These are phyloP conservation scores for Amesomyces nigricolor DNA, from an alignment of 2,329 filamentous ascomycete species.

Conservation along the genomic window DNA sequence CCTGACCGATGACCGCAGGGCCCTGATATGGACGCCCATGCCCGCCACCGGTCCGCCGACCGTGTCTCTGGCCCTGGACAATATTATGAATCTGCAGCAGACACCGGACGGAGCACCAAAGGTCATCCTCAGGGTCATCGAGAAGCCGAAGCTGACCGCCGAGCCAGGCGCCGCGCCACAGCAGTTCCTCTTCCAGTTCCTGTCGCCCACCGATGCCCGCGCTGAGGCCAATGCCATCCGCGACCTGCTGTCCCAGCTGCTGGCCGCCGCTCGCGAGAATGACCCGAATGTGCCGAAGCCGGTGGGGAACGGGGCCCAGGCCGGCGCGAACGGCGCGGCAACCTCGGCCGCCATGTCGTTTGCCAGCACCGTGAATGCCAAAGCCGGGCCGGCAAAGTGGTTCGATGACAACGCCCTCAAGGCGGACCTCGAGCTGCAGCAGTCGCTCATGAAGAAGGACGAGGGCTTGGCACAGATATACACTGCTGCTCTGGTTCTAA, in stretches of 20 bases:
- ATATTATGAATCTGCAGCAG: constrained; percentile 91
- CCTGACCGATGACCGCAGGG: constrained; percentile 65
- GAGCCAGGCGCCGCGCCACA: constrained; percentile 43
- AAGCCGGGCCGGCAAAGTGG: constrained; percentile 52
- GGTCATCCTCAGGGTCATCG: constrained; percentile 90
- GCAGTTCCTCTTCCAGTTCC: constrained; percentile 84
- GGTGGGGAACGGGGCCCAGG: constrained; percentile 28
- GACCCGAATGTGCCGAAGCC: constrained; percentile 49
- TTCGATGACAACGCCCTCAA: constrained; percentile 78
- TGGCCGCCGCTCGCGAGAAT: constrained; percentile 60
- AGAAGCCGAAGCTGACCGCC: constrained; percentile 51
- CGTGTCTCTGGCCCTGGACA: constrained; percentile 64
- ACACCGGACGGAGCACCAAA: constrained; percentile 83
- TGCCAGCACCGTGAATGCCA: constrained; percentile 60
- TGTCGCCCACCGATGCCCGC: constrained; percentile 67
- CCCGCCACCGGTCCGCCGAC: constrained; percentile 56
- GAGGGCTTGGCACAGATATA: constrained; percentile 73
- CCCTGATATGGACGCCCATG: constrained; percentile 75
- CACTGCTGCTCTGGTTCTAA: constrained; percentile 74
- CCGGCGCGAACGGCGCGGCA: constrained; percentile 26
- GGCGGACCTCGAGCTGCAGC: constrained; percentile 74
- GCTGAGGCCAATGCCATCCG: constrained; percentile 81
- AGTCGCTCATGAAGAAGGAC: constrained; percentile 80
- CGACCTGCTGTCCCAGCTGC: constrained; percentile 70
- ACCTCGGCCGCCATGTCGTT: constrained; percentile 70